phyloP scores from a whole-genome alignment of 1,284 basidiomycete genomes.

The Neonothopanus nambi region DNA sequence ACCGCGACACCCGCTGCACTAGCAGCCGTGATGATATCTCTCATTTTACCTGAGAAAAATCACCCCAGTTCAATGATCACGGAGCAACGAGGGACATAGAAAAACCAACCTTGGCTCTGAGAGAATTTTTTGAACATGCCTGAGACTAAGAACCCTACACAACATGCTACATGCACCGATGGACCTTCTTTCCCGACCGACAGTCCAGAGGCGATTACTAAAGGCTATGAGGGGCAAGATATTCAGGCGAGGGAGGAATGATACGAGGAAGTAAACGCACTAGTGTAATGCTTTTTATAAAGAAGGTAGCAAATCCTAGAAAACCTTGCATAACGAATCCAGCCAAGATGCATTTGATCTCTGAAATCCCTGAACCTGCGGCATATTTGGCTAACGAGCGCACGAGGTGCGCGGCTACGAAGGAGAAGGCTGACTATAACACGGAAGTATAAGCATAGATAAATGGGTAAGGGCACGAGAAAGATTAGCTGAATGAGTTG shows the following conservation, averaged over 20 bases:
- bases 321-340: conserved; percentile 98
- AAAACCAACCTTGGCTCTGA: conserved; percentile 77
- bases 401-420: conserved; percentile 87
- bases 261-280: no score
- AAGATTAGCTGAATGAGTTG: no score
- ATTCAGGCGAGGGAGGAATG: conserved; percentile 6
- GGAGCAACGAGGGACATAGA: not conserved
- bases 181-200: conserved; percentile 99
- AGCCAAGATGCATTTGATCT: conserved; percentile 98
- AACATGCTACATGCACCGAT: conserved; percentile 96
- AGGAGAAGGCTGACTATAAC: conserved; percentile 72
- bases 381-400: conserved; percentile 90
- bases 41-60: conserved; percentile 76
- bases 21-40: conserved; percentile 93
- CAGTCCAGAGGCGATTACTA: conserved; percentile 96
- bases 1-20: conserved; percentile 98
- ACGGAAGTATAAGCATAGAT: no score
- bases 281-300: conserved; percentile 89
- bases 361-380: conserved; percentile 97
- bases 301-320: conserved; percentile 85
- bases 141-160: conserved; percentile 88
- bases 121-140: conserved; percentile 82
- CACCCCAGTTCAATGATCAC: conserved; percentile 13
- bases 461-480: no score
- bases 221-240: conserved; percentile 63